These are phyloP conservation scores for Mycena epipterygia DNA, from an alignment of 768 basidiomycete genomes.

Conservation along the genomic window DNA sequence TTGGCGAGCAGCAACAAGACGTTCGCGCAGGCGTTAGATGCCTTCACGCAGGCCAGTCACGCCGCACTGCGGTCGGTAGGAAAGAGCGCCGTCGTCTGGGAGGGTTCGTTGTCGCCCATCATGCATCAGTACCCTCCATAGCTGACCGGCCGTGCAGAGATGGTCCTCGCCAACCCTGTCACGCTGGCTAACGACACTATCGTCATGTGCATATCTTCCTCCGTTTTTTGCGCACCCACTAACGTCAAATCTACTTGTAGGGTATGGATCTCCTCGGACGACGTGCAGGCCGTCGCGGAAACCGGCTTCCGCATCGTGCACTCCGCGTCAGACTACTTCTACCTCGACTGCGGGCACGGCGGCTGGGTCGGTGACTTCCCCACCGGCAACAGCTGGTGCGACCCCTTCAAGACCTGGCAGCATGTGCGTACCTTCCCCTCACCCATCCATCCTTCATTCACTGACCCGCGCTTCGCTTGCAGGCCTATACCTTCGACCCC, in stretches of 20 bases:
- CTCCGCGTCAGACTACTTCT: conserved; percentile 66
- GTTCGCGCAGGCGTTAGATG: conserved; percentile 60
- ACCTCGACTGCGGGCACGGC: conserved; percentile 68
- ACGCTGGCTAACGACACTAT: conserved; percentile 57
- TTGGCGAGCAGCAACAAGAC: conserved; percentile 56
- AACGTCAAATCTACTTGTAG: conserved; percentile 31
- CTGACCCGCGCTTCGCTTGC: neutral
- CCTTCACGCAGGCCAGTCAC: conserved; percentile 63
- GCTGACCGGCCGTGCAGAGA: conserved; percentile 50
- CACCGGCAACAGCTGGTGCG: conserved; percentile 59
- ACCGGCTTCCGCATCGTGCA: conserved; percentile 62
- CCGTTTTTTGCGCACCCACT: neutral
- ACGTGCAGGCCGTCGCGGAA: conserved; percentile 54
- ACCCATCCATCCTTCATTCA: neutral
- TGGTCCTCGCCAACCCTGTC: conserved; percentile 60
- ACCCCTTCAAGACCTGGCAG: conserved; percentile 68
- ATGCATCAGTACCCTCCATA: neutral
- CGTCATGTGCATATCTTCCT: conserved; percentile 47
- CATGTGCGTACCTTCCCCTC: conserved; percentile 46
- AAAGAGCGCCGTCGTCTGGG: conserved; percentile 75
- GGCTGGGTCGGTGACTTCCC: conserved; percentile 57
- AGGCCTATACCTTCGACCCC: conserved; percentile 67
- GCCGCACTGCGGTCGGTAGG: conserved; percentile 53
- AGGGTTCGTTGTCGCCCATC: conserved; percentile 49
- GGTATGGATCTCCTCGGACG: conserved; percentile 62